Percentiles rank a stretch among this genome's conserved stretches.
Conservation (phyloP, 208 protist species). For the Leishmania arabica region DNA sequence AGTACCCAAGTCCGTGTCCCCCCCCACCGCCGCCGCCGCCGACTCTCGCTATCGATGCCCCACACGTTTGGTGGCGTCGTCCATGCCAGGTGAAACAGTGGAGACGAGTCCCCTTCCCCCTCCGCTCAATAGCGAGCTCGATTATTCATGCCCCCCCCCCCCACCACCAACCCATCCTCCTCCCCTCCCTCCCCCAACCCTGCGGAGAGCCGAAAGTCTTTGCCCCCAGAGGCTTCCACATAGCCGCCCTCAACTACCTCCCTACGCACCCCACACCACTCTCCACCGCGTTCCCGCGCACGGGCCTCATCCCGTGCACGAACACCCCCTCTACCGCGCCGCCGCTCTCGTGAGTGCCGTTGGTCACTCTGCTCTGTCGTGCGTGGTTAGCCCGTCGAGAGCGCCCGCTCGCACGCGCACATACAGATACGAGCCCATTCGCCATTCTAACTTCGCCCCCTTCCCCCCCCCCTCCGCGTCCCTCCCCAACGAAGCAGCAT, state of each 20-base stretch:
- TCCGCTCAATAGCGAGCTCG: background rate
- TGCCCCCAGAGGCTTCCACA: too few species aligned
- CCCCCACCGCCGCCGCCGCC: background rate
- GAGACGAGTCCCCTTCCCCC: background rate
- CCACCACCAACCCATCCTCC: background rate
- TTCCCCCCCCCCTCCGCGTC: background rate
- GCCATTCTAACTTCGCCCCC: background rate
- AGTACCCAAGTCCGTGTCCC: background rate
- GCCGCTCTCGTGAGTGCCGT: background rate
- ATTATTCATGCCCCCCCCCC: background rate
- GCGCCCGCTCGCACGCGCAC: background rate
- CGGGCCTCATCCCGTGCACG: background rate
- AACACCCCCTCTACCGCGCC: background rate
- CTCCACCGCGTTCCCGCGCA: background rate
- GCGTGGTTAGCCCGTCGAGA: background rate
- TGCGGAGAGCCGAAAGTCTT: background rate
- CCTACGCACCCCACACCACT: background rate
- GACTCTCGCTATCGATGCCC: too few species aligned
- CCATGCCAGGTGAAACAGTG: too few species aligned
- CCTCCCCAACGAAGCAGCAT: constrained; percentile 1
- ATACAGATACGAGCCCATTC: background rate
- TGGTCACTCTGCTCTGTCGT: background rate
- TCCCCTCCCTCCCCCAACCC: background rate
- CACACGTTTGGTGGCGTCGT: too few species aligned
- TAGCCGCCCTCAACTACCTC: background rate